A percentile compares a stretch with the other conserved stretches of the same genome.
Conservation (phyloP, 78 protist species). For the Mantamonas sphyraenae region DNA sequence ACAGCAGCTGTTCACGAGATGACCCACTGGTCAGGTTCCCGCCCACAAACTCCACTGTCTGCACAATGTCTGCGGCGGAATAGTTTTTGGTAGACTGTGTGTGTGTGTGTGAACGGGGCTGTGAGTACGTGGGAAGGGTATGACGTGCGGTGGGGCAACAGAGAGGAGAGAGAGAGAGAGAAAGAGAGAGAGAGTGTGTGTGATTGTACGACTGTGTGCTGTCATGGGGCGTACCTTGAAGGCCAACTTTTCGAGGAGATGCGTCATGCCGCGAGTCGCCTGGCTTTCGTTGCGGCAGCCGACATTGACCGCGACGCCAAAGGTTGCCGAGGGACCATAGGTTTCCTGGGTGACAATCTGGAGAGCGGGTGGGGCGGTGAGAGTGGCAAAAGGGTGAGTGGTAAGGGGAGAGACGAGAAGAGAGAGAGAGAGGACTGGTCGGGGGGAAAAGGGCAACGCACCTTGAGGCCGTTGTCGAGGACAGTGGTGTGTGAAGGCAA, state of each 20-base stretch:
- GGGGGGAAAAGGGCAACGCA: no score
- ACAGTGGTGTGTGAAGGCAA: no score
- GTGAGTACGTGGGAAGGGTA: neutral
- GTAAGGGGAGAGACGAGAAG: no score
- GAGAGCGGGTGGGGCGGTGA: no score
- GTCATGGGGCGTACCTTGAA: neutral
- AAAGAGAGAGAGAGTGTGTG: no score
- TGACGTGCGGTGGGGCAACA: neutral
- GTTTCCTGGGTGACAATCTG: no score
- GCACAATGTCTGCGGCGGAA: neutral
- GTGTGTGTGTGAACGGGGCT: neutral
- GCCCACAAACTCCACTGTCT: neutral
- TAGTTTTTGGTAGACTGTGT: neutral
- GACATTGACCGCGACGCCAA: neutral
- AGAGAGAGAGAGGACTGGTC: no score
- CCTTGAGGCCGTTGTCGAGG: no score
- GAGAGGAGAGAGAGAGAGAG: neutral
- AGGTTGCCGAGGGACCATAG: no score
- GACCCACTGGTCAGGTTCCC: no score
- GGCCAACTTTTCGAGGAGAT: slow-evolving; percentile 8
- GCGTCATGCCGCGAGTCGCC: slow-evolving; percentile 5
- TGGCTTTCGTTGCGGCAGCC: slow-evolving; percentile 9
- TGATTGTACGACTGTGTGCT: no score
- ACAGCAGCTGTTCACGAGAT: neutral
- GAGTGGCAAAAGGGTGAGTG: no score